These are phyloP conservation scores for Pyracantha coccinea DNA, from an alignment of 331 rosid genomes.

Conservation along the genomic window DNA sequence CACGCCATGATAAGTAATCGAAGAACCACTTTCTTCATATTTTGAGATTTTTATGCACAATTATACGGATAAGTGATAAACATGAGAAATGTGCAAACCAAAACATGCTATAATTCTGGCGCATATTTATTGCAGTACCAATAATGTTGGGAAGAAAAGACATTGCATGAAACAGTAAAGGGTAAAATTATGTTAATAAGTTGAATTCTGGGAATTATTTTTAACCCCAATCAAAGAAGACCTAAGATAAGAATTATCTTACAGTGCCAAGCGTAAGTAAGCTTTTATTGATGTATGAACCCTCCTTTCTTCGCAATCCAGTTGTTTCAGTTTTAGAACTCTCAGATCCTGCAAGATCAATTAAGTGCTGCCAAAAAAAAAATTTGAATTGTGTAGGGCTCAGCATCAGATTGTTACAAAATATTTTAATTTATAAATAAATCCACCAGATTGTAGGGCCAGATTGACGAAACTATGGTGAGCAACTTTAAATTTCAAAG, in stretches of 20 bases:
- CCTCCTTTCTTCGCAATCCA: constrained; percentile 48
- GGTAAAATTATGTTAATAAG: background rate
- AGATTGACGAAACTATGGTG: background rate
- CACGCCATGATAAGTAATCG: background rate
- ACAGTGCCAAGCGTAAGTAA: constrained; percentile 50
- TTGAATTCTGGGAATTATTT: background rate
- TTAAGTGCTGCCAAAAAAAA: constrained; percentile 42
- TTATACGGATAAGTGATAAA: background rate
- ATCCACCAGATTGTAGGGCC: constrained; percentile 8
- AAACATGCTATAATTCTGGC: background rate
- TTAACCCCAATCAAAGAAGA: background rate
- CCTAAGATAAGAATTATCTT: constrained; percentile 10
- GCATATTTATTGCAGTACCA: background rate
- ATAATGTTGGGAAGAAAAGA: background rate
- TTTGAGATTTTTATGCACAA: background rate
- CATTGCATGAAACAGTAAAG: background rate
- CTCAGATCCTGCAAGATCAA: constrained; percentile 58
- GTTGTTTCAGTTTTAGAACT: constrained; percentile 53
- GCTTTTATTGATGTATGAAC: constrained; percentile 49
- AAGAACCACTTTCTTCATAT: background rate
- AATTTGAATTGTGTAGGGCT: constrained; percentile 13
- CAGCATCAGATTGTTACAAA: background rate
- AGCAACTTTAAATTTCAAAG: constrained; percentile 4
- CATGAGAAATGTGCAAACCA: background rate
- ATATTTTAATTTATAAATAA: background rate